Evolutionary conservation across 495 filamentous ascomycete genomes (phyloP).

Genomic region (Lophium mytilinum): DNA sequence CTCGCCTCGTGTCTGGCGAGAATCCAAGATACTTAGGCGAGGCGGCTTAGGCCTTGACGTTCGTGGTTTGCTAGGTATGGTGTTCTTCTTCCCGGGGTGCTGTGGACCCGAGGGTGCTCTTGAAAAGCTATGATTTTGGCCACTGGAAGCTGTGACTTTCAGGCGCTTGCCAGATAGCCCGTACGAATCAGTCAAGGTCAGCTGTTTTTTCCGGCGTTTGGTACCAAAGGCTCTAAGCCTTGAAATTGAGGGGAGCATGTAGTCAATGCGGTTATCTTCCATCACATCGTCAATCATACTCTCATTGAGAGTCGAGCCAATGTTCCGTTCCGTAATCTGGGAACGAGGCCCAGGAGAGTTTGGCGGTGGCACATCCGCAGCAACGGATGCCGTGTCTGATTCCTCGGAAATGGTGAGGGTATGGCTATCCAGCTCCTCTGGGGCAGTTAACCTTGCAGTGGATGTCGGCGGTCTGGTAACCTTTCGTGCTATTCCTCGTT

Average conservation of each 20-base stretch:
- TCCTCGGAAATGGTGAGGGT: slow-evolving; percentile 16
- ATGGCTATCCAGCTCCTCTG: neutral
- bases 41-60: slow-evolving; percentile 33
- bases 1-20: slow-evolving; percentile 9
- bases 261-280: slow-evolving; percentile 53
- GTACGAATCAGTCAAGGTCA: slow-evolving; percentile 22
- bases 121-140: slow-evolving; percentile 26
- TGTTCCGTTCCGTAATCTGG: no score
- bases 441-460: neutral
- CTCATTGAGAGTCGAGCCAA: no score
- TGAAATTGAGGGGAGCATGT: slow-evolving; percentile 42
- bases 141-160: slow-evolving; percentile 23
- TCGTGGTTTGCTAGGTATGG: neutral
- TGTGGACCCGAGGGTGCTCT: neutral
- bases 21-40: slow-evolving; percentile 64
- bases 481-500: slow-evolving; percentile 45
- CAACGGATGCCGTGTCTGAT: neutral
- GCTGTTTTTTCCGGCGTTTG: slow-evolving; percentile 14
- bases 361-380: neutral
- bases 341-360: neutral
- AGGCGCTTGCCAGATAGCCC: slow-evolving; percentile 26
- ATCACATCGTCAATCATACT: slow-evolving; percentile 26
- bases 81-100: neutral
- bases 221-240: slow-evolving; percentile 11
- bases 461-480: neutral